Evolutionary conservation across 2,329 filamentous ascomycete species (phyloP), one percentile per base, ranked within the genome.

Genomic region (Dactylonectria macrodidyma): DNA sequence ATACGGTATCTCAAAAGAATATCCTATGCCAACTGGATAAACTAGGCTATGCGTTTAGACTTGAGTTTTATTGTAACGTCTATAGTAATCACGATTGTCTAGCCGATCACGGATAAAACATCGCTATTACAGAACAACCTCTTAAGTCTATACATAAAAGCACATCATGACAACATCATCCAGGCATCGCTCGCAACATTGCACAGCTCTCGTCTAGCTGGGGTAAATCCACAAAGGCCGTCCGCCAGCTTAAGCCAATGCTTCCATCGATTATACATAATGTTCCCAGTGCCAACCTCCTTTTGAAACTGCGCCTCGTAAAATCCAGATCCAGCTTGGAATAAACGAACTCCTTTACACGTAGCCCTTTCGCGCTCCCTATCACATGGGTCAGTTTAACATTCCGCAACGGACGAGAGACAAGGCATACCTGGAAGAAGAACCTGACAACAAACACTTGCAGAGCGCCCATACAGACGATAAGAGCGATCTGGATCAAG

Each of bases 381-480:
- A 52, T 33, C 52, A 22, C n/a, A 36, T 14, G 12, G 52, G 33
- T 78, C 62, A 76, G 68, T 51, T n/a, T 50, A 54, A 22, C 38
- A 26, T 2, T 26, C 47, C 19, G 1, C 36, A 34, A 14, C n/a
- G 8, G 8, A 54, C 9, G 38, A 7, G 9, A 33, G 22, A n/a
- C 5, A 8, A 2, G 7, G 70, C 75, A 36, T 84, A 89, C 95
- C 87, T 98, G 95, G 90, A 99, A 99, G 86, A 99, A 99, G 91
- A 98, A 98, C 73, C 94, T 87, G 76, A 99, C 96, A 75, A 99
- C 91, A 82, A 98, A 98, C 58, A 99, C 96, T 85, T 99, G 97
- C 79, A 99, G 84, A 54, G 90, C 95, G 51, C 95, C 96, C 97
- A 99, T 99, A 67, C 91, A 93, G 71, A 98, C 86, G 85, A 99